A percentile compares a stretch with the other conserved stretches of the same genome.
phyloP scores from a whole-genome alignment of 306 rosid genomes.

The Cicer arietinum region DNA sequence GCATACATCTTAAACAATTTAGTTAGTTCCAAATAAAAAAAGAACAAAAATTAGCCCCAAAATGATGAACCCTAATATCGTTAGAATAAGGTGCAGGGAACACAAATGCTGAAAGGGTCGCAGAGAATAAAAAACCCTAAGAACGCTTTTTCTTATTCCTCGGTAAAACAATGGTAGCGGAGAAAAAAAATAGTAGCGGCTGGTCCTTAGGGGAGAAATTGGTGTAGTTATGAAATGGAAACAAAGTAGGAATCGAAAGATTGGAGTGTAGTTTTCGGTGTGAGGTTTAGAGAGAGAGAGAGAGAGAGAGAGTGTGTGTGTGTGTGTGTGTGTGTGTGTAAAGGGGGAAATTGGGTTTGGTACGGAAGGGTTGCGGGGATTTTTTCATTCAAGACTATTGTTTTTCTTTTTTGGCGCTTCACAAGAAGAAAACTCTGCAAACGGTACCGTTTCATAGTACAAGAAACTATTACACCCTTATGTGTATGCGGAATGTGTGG shows the following conservation, averaged over 20 bases:
- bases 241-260: not conserved
- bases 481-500: too few relatives aligned
- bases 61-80: constrained; percentile 49
- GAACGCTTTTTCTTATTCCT: not conserved
- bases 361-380: too few relatives aligned
- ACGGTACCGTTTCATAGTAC: too few relatives aligned
- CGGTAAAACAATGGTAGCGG: not conserved
- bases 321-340: not conserved
- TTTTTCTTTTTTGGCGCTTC: too few relatives aligned
- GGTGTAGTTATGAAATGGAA: not conserved
- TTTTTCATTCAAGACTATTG: too few relatives aligned
- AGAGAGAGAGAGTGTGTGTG: not conserved
- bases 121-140: constrained; percentile 48
- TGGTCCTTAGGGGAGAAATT: not conserved
- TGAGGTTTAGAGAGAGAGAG: constrained; percentile 14
- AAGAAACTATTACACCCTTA: too few relatives aligned
- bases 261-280: not conserved
- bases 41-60: constrained; percentile 29
- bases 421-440: too few relatives aligned
- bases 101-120: constrained; percentile 12
- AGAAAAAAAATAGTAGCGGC: not conserved
- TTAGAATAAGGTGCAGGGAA: constrained; percentile 2
- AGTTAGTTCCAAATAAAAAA: constrained; percentile 14
- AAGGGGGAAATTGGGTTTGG: not conserved
- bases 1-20: constrained; percentile 70